Base-by-base conservation (phyloP, 768 basidiomycete genomes). In the Hebeloma cylindrosporum region DNA sequence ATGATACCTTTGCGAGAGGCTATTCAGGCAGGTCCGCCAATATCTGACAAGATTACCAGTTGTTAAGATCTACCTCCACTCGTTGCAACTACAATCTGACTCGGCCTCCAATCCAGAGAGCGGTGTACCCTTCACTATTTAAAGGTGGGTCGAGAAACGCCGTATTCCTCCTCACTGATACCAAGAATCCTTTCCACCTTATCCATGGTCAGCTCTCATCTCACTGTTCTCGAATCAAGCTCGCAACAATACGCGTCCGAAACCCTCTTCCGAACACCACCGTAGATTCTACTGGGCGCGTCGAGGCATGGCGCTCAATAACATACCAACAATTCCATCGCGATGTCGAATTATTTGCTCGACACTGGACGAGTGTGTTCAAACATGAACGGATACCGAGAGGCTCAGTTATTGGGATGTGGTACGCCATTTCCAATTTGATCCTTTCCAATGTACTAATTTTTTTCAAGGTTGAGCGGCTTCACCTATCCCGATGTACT, bases 401-500 rank as follows among this genome's bases (percentile, higher is more conserved):
- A 33, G 65, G 76, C 40, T 82, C 87, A 7, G 78, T 89, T 22
- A 70, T 90, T 29, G 86, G 86, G 14, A 62, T 88, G 44, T 89
- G 88, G 88, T 88, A 59, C 32, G 80, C 38, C 20, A 18, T 22
- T 38, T 33, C 21, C 36, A 38, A 13, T 25, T 33, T 20, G 35
- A 21, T 10, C n/a, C 33, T 40, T n/a, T 25, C 44, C 14, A 51
- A 40, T 29, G 48, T 27, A 33, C 31, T 50, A 52, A 40, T 54
- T 40, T 34, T 25, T 38, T 52, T 54, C 3, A 38, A 90, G 88
- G 88, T 65, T 89, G 30, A 72, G 80, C 26, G 88, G 88, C 5
- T 81, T 84, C 69, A 76, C 79, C 16, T 88, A 88, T 58, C 61
- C 68, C 34, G 86, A 90, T 60, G 75, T 82, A 23, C 65, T 89